Conservation (phyloP, 768 basidiomycete genomes). For the Hericium coralloides region DNA sequence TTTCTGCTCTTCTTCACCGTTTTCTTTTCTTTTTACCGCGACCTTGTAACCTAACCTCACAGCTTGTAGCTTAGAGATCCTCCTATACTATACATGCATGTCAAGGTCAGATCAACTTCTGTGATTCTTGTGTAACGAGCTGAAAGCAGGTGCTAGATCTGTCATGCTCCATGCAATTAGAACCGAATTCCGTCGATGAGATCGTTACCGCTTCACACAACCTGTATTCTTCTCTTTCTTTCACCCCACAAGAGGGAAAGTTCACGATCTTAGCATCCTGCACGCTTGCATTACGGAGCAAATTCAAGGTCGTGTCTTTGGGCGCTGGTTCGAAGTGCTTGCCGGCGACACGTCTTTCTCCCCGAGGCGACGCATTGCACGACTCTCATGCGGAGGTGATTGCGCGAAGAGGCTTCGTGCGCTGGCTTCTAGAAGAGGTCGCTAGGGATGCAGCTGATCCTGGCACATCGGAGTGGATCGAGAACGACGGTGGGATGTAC, state of each 20-base stretch:
- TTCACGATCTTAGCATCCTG: slow-evolving; percentile 56
- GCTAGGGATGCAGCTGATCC: slow-evolving; percentile 19
- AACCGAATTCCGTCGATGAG: slow-evolving; percentile 10
- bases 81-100: no score
- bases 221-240: slow-evolving; percentile 36
- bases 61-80: no score
- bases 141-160: not conserved
- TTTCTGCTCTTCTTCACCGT: not conserved
- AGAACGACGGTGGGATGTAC: slow-evolving; percentile 31
- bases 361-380: slow-evolving; percentile 70
- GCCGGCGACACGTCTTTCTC: slow-evolving; percentile 50
- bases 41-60: no score
- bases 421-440: slow-evolving; percentile 77
- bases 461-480: slow-evolving; percentile 44
- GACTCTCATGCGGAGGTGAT: slow-evolving; percentile 91
- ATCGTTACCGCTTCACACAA: slow-evolving; percentile 32
- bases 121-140: not conserved
- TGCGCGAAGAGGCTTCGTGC: slow-evolving; percentile 68
- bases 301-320: slow-evolving; percentile 53
- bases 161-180: not conserved
- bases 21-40: no score
- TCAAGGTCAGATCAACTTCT: no score
- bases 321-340: slow-evolving; percentile 85
- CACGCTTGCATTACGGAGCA: slow-evolving; percentile 33
- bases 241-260: slow-evolving; percentile 43